Base-by-base conservation (phyloP, 83 land plant species). In the Thuja plicata region DNA sequence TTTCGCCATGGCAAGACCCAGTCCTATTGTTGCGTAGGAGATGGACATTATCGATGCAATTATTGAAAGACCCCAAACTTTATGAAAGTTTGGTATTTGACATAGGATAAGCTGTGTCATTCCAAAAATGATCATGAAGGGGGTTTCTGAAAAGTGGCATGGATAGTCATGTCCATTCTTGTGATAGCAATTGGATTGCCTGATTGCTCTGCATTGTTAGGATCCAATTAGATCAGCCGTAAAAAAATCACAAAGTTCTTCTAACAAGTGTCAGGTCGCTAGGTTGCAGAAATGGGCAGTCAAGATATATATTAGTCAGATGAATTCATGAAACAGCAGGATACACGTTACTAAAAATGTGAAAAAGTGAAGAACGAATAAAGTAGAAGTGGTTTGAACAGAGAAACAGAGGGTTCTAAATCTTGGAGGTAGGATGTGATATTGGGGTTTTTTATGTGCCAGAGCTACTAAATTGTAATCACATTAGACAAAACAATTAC, bases 21-120 rank as follows among this genome's bases (percentile, higher is more conserved):
- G 57, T 48, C 98, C 98, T 62, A 96, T 94, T 79, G 89, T 89
- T 30, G 97, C 88, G 71, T 96, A 96, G 66, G 90, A 55, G 89
- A 94, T 91, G 71, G 97, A 96, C 97, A 95, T 96, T 87, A 94
- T 76, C 17, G 98, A 93, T 43, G 98, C 97, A 2, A 95, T 43
- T 19, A 91, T 78, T 2, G 98, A 96, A 27, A 96, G 94, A 90
- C 92, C 94, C 52, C 60, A 92, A 88, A 93, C 90, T 70, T 92
- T 88, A 71, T 92, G 94, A 66, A 96, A 94, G 83, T 95, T 91
- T 3, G 98, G 98, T 83, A 94, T 96, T 85, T 94, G 98, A 32
- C 95, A 96, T 45, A 92, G 52, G 8, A 95, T 54, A 6, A 95
- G 38, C 79, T 96, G 95, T 37, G 90, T 73, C 12, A 71, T 90